Base-by-base conservation (phyloP, 2,329 filamentous ascomycete genomes). In the Exophiala aquamarina region DNA sequence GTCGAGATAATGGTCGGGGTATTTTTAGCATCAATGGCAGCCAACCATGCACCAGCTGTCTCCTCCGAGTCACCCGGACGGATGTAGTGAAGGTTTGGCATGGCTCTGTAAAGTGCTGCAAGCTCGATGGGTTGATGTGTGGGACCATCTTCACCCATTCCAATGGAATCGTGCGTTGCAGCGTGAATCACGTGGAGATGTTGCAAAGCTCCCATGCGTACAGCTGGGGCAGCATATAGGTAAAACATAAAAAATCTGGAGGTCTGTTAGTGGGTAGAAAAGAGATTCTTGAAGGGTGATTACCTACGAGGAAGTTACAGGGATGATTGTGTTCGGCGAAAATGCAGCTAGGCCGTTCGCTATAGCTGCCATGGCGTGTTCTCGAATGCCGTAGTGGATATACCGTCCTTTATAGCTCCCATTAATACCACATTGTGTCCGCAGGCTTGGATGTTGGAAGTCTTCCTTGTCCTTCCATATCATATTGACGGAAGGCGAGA, bases 361-460 rank as follows among this genome's bases (percentile, higher is more conserved):
- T 72, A 93, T 87, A 64, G 86, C 86, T 66, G 87, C 89, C 89
- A 94, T 94, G 62, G 74, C 87, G 72, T 95, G 89, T 78, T 94
- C 89, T 71, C 89, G 87, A 63, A 95, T 88, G 81, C 89, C 89
- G 66, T 91, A 93, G 70, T 89, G 85, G 69, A 95, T 75, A 55
- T 80, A 82, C 26, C 51, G 40, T 17, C 54, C 51, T 4, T 13
- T 11, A 35, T 49, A 56, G 39, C 43, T 49, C 28, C 39, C 55
- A 21, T 46, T 46, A 7, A 26, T 26, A 26, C 23, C 23, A 11
- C 23, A 26, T 26, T 26, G 23, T 26, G 23, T 26, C 11, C 11
- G 28, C 28, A 15, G 48, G n/a, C 51, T 67, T 63, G 53, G 74
- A 72, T 74, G 63, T 47, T 78, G 73, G 59, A 78, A 78, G 42